Percentiles rank a stretch among this genome's conserved stretches.
Evolutionary conservation across 768 basidiomycete genomes (phyloP).

Genomic region (Gelatoporia subvermispora): DNA sequence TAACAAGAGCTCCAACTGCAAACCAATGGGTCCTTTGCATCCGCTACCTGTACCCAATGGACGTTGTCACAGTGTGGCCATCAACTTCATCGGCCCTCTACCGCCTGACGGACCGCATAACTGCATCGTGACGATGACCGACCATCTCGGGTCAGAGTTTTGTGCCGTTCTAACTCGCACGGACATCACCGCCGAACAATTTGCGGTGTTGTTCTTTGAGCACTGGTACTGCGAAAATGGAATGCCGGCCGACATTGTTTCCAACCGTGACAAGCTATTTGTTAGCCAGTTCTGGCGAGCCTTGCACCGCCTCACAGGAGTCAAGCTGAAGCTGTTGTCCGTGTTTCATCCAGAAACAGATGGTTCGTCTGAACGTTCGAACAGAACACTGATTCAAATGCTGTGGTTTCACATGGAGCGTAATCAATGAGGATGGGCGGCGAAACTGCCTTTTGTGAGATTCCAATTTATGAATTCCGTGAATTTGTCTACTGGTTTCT

Average conservation of each 20-base stretch:
- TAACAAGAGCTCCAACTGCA: slow-evolving; percentile 26
- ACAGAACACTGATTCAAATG: slow-evolving; percentile 22
- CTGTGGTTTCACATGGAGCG: slow-evolving; percentile 17
- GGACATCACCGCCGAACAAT: slow-evolving; percentile 11
- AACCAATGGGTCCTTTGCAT: slow-evolving; percentile 20
- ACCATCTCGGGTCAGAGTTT: slow-evolving; percentile 14
- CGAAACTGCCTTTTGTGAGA: slow-evolving; percentile 12
- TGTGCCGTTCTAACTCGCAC: slow-evolving; percentile 3
- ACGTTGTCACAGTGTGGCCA: slow-evolving; percentile 17
- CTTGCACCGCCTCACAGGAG: slow-evolving; percentile 21
- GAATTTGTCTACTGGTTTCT: slow-evolving; percentile 18
- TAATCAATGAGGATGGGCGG: slow-evolving; percentile 15
- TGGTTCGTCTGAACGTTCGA: slow-evolving; percentile 27
- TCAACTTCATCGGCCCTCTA: slow-evolving; percentile 28
- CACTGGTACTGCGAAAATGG: slow-evolving; percentile 28
- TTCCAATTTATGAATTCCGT: slow-evolving; percentile 23
- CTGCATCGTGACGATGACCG: slow-evolving; percentile 22
- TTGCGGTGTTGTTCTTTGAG: slow-evolving; percentile 20
- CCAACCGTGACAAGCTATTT: slow-evolving; percentile 29
- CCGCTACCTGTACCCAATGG: slow-evolving; percentile 17
- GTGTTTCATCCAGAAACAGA: slow-evolving; percentile 35
- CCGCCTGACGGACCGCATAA: slow-evolving; percentile 22
- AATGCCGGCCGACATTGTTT: slow-evolving; percentile 24
- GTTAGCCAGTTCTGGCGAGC: slow-evolving; percentile 30
- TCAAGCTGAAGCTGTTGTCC: slow-evolving; percentile 27